Evolutionary conservation across 2,329 filamentous ascomycete species (phyloP), one percentile per base, ranked within the genome.

Genomic region (Phialophora macrospora): DNA sequence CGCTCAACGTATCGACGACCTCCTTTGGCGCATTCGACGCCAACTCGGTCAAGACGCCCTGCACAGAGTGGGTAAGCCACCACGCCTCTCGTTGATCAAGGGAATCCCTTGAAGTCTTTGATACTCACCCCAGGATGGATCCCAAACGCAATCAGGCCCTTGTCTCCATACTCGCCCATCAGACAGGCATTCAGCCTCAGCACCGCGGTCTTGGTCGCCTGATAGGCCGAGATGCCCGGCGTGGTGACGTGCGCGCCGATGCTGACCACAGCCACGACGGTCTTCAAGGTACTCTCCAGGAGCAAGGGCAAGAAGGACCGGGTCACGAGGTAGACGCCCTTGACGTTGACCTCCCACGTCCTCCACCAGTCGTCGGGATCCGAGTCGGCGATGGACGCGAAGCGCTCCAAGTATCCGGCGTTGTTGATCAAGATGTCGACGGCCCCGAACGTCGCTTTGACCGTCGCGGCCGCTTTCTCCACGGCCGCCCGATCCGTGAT

Each of bases 161-260:
- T 71, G 12, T 77, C 73, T 9, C 70, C 71, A 68, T 85, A 80
- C 68, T 85, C 83, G 34, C 66, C 66, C 7, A 73, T 74, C 28
- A 82, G 62, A 62, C 79, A 83, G 70, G 85, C 80, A n/a, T 77
- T 79, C n/a, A 85, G 72, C 9, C 81, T 78, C 60, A 77, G 74
- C 1, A 81, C 67, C 0, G 80, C 60, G 48, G 83, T 76, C 70
- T 85, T 84, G 54, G 75, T 74, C 2, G 75, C 75, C 70, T 83
- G 80, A 69, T 85, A 85, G 0, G 76, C 77, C 12, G 79, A 82
- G 0, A 74, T 78, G 1, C 77, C 76, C 0, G 73, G 73, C 0
- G 55, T 55, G 4, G 75, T 67, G 7, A 72, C 41, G 32, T 78
- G 73, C 0, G 77, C 81, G 1, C 79, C 81, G 34, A 75, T 73